A percentile compares a stretch with the other conserved stretches of the same genome.
phyloP scores from a whole-genome alignment of 805 yeast species.

The Metschnikowia anglica region DNA sequence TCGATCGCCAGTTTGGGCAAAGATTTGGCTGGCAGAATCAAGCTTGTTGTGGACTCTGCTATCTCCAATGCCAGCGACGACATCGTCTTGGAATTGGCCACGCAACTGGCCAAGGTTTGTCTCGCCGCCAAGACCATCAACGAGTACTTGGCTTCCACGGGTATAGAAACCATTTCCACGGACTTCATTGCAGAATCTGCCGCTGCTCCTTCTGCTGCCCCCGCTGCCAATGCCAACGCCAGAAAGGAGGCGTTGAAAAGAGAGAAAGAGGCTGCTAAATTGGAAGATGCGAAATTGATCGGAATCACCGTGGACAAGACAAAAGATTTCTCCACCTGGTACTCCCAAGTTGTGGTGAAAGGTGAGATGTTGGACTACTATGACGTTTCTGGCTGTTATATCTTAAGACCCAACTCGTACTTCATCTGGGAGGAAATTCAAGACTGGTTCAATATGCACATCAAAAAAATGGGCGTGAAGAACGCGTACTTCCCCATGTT shows the following conservation, averaged over 20 bases:
- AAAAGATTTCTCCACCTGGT: constrained; percentile 94
- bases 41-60: constrained; percentile 56
- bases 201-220: constrained; percentile 31
- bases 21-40: constrained; percentile 49
- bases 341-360: constrained; percentile 91
- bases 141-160: constrained; percentile 48
- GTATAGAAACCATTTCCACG: constrained; percentile 50
- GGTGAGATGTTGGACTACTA: constrained; percentile 99
- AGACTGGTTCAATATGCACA: constrained; percentile 74
- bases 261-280: constrained; percentile 50
- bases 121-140: constrained; percentile 47
- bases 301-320: constrained; percentile 96
- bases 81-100: constrained; percentile 45
- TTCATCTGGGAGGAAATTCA: constrained; percentile 94
- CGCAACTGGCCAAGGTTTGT: constrained; percentile 52
- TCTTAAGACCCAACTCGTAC: constrained; percentile 93
- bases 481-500: constrained; percentile 99
- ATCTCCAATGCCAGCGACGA: constrained; percentile 43
- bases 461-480: constrained; percentile 86
- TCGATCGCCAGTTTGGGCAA: constrained; percentile 52
- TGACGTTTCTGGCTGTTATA: constrained; percentile 98
- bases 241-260: constrained; percentile 33
- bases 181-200: constrained; percentile 52
- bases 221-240: constrained; percentile 19
- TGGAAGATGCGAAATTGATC: constrained; percentile 84